These are phyloP conservation scores for Starmerella potacharoeniae DNA, from an alignment of 805 yeast species.

Conservation along the genomic window DNA sequence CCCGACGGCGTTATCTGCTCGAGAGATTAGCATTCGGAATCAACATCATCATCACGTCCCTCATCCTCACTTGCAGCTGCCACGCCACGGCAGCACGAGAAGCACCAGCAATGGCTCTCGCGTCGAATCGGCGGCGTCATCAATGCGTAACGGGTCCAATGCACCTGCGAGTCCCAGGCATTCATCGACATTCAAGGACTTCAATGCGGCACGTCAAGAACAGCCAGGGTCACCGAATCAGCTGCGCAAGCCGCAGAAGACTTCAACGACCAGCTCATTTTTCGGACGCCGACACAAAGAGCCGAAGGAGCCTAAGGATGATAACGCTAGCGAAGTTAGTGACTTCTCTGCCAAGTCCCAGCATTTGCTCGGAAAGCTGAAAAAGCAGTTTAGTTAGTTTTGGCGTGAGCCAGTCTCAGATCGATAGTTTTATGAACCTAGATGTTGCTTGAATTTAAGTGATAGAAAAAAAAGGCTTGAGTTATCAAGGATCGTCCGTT, in stretches of 20 bases:
- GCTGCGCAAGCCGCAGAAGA: conserved; percentile 4
- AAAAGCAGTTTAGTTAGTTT: not conserved
- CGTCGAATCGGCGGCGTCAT: not conserved
- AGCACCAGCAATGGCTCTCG: not conserved
- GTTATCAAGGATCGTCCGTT: no score
- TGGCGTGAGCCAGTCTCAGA: not conserved
- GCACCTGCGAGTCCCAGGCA: not conserved
- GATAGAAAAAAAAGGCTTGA: no score
- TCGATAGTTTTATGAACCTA: not conserved
- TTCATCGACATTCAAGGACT: not conserved
- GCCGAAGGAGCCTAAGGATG: not conserved
- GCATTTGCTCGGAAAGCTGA: not conserved
- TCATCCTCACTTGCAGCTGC: not conserved
- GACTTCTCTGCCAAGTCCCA: not conserved
- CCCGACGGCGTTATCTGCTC: not conserved
- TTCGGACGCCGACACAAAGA: not conserved
- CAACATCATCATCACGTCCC: not conserved
- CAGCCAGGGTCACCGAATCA: conserved; percentile 1
- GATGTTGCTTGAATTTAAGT: no score
- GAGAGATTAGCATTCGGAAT: not conserved
- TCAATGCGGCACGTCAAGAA: not conserved
- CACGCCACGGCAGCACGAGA: not conserved
- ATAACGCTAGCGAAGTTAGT: not conserved
- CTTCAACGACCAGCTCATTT: not conserved
- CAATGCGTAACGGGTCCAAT: not conserved